Conservation (phyloP, 2,329 filamentous ascomycete genomes). For the Dactylonectria macrodidyma region DNA sequence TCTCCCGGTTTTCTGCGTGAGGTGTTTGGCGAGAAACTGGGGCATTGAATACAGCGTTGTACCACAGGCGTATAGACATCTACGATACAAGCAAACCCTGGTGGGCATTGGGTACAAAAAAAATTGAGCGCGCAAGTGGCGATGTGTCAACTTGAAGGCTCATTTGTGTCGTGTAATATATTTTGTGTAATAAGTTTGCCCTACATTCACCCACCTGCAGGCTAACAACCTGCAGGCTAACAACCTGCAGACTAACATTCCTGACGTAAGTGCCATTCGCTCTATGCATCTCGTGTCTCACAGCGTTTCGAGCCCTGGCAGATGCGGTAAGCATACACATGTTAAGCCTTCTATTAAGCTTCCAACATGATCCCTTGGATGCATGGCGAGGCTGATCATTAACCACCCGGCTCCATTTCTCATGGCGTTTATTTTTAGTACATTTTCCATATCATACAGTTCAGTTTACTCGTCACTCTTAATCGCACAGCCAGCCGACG, state of each 20-base stretch:
- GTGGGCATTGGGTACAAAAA: conserved; percentile 32
- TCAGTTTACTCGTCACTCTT: no score
- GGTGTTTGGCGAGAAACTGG: conserved; percentile 28
- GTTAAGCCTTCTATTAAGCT: not conserved
- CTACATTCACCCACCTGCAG: no score
- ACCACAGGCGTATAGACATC: conserved; percentile 40
- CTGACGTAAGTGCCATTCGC: no score
- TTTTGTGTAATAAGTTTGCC: not conserved
- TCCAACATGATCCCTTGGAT: not conserved
- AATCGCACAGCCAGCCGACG: not conserved
- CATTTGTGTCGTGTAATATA: not conserved
- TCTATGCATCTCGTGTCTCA: not conserved
- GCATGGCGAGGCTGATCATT: not conserved
- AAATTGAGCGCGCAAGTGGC: not conserved
- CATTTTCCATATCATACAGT: conserved; percentile 8
- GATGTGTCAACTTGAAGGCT: not conserved
- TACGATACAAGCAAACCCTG: conserved; percentile 38
- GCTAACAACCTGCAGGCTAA: no score
- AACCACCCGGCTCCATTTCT: not conserved
- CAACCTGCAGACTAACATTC: no score
- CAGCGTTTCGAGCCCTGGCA: not conserved
- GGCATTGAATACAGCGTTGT: conserved; percentile 33
- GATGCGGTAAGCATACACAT: not conserved
- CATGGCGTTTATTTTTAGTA: conserved; percentile 1
- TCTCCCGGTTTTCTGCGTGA: not conserved